Evolutionary conservation across 805 yeast genomes (phyloP), one percentile per base, ranked within the genome.

Genomic region (Grigorovia transvaalensis): DNA sequence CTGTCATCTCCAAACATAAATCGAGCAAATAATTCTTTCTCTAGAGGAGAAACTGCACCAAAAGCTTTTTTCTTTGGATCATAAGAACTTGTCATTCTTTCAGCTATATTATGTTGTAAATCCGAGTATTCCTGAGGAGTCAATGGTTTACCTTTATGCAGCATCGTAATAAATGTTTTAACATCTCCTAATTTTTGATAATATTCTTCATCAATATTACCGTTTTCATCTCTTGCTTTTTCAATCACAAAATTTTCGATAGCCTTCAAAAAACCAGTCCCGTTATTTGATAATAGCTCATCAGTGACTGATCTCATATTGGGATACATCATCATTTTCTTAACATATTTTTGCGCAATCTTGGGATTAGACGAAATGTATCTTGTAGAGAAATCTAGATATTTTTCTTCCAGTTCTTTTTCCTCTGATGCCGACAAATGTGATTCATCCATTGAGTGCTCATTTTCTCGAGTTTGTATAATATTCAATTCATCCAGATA

Each of bases 221-320:
- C 54, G 18, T 43, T 46, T 13, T 46, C 47, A 42, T 51, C 56
- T 27, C 52, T 47, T 2, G 54, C 15, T 46, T 47, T 69, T 45
- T 80, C 74, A 52, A 77, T 76, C 3, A 88, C 86, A 46, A 86
- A 71, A 50, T 80, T 76, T 64, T 88, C 95, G 79, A 89, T 83
- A 76, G 87, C 82, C 56, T 83, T 83, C 35, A 88, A 76, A 56
- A 88, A 86, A 44, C 81, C 78, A 56, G 77, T 76, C n/a, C 95
- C 96, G 55, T 85, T 87, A 61, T 48, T 58, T 57, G 79, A 79
- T 58, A 88, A 73, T 29, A 89, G 66, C 60, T 88, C 95, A 57
- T 88, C 95, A 0, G 96, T 93, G 45, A 89, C 77, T 3, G 83
- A 72, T 56, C 76, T 67, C 52, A 78, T 71, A 13, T 80, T 81